Evolutionary conservation across 331 rosid species (phyloP), one percentile per base, ranked within the genome.

Genomic region (Acacia concinna): DNA sequence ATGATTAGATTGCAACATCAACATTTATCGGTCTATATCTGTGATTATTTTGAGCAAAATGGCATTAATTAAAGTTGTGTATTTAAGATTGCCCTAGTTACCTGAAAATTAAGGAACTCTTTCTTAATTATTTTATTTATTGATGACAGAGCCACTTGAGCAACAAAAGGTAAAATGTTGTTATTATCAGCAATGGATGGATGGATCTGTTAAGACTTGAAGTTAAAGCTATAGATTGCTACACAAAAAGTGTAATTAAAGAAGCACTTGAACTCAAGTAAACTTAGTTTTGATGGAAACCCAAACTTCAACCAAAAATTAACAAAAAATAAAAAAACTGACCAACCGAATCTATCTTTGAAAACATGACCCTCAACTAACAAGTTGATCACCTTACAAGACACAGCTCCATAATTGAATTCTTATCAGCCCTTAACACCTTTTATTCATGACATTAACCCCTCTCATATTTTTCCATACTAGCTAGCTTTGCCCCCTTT

Each of bases 301-400:
- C 56, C 23, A 9, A 44, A 25, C 76, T 31, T 28, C 40, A 32
- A n/a, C n/a, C n/a, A n/a, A n/a, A n/a, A n/a, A n/a, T n/a, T n/a
- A n/a, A n/a, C n/a, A n/a, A n/a, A n/a, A n/a, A n/a, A n/a, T n/a
- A n/a, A 20, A 38, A 25, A 54, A 68, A 62, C 40, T 52, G 57
- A 77, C 77, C 84, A 75, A 76, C 78, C 49, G 18, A 68, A 60
- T 40, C 62, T 30, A 69, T 40, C 27, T 7, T 59, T 59, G 23
- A 72, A 52, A 82, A 62, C 70, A 71, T 73, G 82, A 71, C 49
- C 63, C 47, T 65, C 56, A 76, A 74, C 74, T 46, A 70, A 70
- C 63, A 65, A 71, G 21, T 86, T 79, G 57, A 17, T 49, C 89
- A 83, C 79, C 87, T 82, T 79, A 71, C 60, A 82, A 82, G 85